A percentile compares a stretch with the other conserved stretches of the same genome.
Evolutionary conservation across 2,329 filamentous ascomycete genomes (phyloP).

Genomic region (Trichoderma sp.): DNA sequence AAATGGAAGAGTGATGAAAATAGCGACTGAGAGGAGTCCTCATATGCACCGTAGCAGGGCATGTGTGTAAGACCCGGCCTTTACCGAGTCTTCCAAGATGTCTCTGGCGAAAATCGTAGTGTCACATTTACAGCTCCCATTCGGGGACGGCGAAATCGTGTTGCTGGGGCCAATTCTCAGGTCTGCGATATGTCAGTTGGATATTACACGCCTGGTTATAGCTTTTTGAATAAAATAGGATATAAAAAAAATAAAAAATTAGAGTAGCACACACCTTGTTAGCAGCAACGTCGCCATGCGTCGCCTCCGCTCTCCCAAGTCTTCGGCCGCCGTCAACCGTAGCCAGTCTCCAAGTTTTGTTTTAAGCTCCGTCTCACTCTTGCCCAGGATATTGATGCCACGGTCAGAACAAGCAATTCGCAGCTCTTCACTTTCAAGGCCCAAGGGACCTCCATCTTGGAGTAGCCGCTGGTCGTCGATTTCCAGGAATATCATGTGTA

Average conservation of each 20-base stretch:
- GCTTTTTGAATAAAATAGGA: background rate
- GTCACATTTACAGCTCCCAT: conserved; percentile 40
- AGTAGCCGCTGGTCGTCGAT: conserved; percentile 71
- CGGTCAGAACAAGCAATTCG: conserved; percentile 70
- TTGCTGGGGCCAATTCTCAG: conserved; percentile 45
- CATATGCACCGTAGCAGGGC: background rate
- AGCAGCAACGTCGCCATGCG: conserved; percentile 45
- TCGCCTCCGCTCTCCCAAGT: conserved; percentile 41
- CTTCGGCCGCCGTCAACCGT: conserved; percentile 44
- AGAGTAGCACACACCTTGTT: conserved; percentile 42
- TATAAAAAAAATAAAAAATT: too few relatives aligned
- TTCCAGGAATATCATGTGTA: conserved; percentile 63
- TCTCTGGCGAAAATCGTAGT: background rate
- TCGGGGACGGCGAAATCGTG: conserved; percentile 46
- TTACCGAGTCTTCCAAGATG: background rate
- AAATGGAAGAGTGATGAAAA: background rate
- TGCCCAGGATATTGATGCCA: conserved; percentile 59
- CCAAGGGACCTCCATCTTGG: conserved; percentile 58
- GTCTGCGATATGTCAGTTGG: conserved; percentile 32
- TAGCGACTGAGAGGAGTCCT: background rate
- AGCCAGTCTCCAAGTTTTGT: conserved; percentile 51
- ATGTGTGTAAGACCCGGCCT: background rate
- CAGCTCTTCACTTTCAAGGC: conserved; percentile 65
- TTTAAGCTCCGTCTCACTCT: conserved; percentile 59
- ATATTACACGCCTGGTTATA: background rate